A percentile compares a stretch with the other conserved stretches of the same genome.
Conservation (phyloP, 768 basidiomycete genomes). For the Inosperma sp. region DNA sequence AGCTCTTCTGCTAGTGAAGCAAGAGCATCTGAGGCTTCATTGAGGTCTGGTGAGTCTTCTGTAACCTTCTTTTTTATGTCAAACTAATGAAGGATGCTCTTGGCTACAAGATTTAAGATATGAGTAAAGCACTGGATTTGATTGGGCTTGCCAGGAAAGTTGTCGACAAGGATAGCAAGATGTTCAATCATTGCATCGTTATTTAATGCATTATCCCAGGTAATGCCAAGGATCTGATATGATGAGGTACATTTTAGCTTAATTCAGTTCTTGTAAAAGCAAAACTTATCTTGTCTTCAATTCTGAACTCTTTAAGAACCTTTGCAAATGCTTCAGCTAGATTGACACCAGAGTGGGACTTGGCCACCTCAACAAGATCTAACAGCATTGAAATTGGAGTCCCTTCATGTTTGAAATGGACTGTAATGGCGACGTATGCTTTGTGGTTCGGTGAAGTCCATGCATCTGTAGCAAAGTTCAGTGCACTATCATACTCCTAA, state of each 20-base stretch:
- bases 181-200: not conserved
- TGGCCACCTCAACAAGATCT: conserved; percentile 33
- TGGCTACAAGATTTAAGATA: not conserved
- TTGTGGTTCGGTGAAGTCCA: conserved; percentile 24
- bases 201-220: not conserved
- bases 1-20: not conserved
- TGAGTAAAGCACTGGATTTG: not conserved
- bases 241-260: not conserved
- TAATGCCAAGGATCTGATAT: not conserved
- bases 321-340: conserved; percentile 27
- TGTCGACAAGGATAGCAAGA: not conserved
- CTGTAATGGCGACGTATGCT: not conserved
- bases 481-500: conserved; percentile 6
- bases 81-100: not conserved
- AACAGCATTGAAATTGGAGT: conserved; percentile 23
- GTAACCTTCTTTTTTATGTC: not conserved
- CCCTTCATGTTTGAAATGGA: conserved; percentile 19
- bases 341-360: conserved; percentile 30
- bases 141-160: not conserved
- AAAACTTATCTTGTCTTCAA: not conserved
- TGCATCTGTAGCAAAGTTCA: conserved; percentile 26
- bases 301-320: conserved; percentile 19
- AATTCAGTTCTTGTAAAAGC: not conserved
- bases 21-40: not conserved
- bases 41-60: not conserved